Percentiles rank a stretch among this genome's conserved stretches.
phyloP scores from a whole-genome alignment of 2,329 filamentous ascomycete species.

The Sporothrix phasma region DNA sequence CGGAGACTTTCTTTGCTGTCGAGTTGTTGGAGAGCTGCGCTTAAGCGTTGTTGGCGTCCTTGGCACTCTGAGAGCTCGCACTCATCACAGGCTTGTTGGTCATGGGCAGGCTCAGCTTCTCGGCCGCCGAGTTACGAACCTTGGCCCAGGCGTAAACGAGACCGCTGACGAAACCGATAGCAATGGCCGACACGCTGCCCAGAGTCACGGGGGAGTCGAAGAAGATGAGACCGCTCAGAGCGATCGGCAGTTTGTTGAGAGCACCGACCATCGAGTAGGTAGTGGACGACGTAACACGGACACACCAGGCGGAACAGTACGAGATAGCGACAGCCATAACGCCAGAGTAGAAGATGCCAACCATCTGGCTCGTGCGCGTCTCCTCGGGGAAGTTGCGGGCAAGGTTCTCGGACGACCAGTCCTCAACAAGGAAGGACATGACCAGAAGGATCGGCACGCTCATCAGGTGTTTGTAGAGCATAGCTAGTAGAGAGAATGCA shows the following conservation, averaged over 20 bases:
- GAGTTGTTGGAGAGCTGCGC: neutral
- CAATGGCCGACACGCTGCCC: constrained; percentile 83
- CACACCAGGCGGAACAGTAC: constrained; percentile 99
- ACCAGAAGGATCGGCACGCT: constrained; percentile 85
- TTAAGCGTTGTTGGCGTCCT: constrained; percentile 68
- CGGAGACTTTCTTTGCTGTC: neutral
- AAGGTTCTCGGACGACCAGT: constrained; percentile 85
- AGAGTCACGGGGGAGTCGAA: constrained; percentile 91
- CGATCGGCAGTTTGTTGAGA: constrained; percentile 95
- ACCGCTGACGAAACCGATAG: constrained; percentile 82
- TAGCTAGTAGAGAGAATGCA: constrained; percentile 60
- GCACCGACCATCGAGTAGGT: constrained; percentile 99
- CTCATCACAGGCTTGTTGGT: constrained; percentile 57
- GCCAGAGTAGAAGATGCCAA: constrained; percentile 90
- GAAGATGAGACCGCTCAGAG: constrained; percentile 84
- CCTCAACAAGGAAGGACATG: constrained; percentile 73
- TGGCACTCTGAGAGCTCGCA: constrained; percentile 82
- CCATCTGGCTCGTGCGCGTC: constrained; percentile 65
- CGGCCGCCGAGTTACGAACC: constrained; percentile 62
- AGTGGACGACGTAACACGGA: constrained; percentile 91
- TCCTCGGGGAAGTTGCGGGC: constrained; percentile 79
- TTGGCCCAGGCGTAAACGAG: constrained; percentile 85
- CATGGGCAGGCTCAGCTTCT: constrained; percentile 57
- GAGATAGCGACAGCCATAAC: constrained; percentile 94
- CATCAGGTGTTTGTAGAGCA: constrained; percentile 99